Conservation (phyloP, 23 red algal genomes). For the Gracilaria gracilis region DNA sequence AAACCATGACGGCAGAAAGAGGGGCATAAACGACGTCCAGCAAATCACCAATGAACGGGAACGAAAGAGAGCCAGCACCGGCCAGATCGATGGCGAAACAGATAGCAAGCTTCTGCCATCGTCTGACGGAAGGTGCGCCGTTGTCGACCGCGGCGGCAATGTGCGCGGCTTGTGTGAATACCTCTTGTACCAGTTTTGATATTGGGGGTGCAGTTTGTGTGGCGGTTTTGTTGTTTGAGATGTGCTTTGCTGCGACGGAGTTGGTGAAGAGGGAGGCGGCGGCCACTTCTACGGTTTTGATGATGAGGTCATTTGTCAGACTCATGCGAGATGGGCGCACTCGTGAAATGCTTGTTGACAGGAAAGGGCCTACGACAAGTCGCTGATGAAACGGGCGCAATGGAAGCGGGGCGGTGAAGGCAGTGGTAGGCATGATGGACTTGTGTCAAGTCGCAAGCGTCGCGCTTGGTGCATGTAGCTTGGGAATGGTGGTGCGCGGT, state of each 20-base stretch:
- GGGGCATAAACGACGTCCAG: constrained; percentile 60
- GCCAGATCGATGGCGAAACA: constrained; percentile 64
- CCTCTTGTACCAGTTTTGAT: neutral
- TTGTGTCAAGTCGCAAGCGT: too few species aligned
- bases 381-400: neutral
- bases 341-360: neutral
- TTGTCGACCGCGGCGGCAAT: neutral
- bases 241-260: neutral
- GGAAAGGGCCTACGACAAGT: neutral
- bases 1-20: constrained; percentile 53
- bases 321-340: neutral
- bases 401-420: neutral
- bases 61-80: constrained; percentile 54
- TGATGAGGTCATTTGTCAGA: constrained; percentile 48
- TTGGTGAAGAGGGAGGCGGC: constrained; percentile 41
- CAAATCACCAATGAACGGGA: constrained; percentile 59
- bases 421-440: neutral
- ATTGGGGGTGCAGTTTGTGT: constrained; percentile 10
- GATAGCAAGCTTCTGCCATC: constrained; percentile 68
- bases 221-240: neutral
- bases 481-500: too few species aligned
- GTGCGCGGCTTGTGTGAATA: neutral
- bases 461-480: too few species aligned
- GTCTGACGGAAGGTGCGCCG: neutral
- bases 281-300: constrained; percentile 57